A percentile compares a stretch with the other conserved stretches of the same genome.
Evolutionary conservation across 495 filamentous ascomycete species (phyloP).

Genomic region (Penicillium waksmanii): DNA sequence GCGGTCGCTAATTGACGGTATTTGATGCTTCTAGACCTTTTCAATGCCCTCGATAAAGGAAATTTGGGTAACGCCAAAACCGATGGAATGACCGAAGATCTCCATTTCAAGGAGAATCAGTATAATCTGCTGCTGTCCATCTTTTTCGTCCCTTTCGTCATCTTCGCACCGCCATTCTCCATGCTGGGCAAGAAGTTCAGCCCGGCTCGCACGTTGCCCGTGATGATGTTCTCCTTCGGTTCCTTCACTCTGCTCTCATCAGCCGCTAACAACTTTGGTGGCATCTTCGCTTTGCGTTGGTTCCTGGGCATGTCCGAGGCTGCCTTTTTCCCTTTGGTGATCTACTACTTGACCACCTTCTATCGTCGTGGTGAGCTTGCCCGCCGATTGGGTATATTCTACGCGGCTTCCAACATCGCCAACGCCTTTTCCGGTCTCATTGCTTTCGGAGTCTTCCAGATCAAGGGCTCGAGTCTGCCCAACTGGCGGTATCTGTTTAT

Average conservation of each 20-base stretch:
- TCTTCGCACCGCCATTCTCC: slow-evolving; percentile 63
- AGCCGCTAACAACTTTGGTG: slow-evolving; percentile 60
- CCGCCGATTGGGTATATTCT: slow-evolving; percentile 74
- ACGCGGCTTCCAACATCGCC: slow-evolving; percentile 72
- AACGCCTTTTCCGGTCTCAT: slow-evolving; percentile 72
- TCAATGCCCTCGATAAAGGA: slow-evolving; percentile 65
- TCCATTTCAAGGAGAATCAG: slow-evolving; percentile 61
- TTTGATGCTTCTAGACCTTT: slow-evolving; percentile 44
- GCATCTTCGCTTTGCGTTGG: slow-evolving; percentile 57
- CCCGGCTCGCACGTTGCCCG: slow-evolving; percentile 60
- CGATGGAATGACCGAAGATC: slow-evolving; percentile 55
- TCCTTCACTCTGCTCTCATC: slow-evolving; percentile 58
- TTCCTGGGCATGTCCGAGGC: slow-evolving; percentile 69
- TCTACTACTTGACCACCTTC: slow-evolving; percentile 62
- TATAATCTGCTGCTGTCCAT: slow-evolving; percentile 71
- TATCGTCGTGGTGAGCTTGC: slow-evolving; percentile 76
- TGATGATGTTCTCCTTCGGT: slow-evolving; percentile 69
- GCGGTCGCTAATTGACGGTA: neutral
- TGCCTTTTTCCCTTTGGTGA: slow-evolving; percentile 71
- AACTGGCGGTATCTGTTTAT: slow-evolving; percentile 76
- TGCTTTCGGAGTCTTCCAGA: slow-evolving; percentile 75
- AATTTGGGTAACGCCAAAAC: slow-evolving; percentile 73
- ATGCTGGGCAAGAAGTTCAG: slow-evolving; percentile 70
- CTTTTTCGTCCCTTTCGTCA: slow-evolving; percentile 74
- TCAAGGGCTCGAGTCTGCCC: slow-evolving; percentile 52